phyloP scores from a whole-genome alignment of 805 yeast genomes.

The Cyberlindnera euphorbiae region DNA sequence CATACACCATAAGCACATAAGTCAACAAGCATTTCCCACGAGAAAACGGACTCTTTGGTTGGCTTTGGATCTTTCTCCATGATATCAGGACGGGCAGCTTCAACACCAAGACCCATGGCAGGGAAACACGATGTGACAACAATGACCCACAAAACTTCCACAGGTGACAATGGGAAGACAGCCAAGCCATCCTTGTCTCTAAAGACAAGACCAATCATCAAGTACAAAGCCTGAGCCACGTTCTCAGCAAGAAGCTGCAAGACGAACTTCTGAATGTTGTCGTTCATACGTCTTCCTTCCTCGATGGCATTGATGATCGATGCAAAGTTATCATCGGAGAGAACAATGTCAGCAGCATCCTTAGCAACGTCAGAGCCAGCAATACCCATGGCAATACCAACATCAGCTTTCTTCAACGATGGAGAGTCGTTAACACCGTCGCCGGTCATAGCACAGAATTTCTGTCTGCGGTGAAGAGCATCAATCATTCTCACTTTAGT shows the following conservation, averaged over 20 bases:
- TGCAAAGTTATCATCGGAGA: conserved; percentile 74
- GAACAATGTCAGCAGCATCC: conserved; percentile 73
- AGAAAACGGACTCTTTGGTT: conserved; percentile 50
- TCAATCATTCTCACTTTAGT: conserved; percentile 80
- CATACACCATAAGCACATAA: conserved; percentile 68
- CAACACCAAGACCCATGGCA: conserved; percentile 77
- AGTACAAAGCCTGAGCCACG: conserved; percentile 63
- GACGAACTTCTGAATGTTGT: conserved; percentile 73
- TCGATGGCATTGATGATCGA: conserved; percentile 74
- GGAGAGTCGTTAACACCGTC: conserved; percentile 86
- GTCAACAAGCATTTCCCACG: conserved; percentile 62
- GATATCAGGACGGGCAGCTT: conserved; percentile 57
- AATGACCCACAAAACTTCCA: conserved; percentile 75
- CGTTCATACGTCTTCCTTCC: conserved; percentile 77
- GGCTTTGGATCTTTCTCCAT: conserved; percentile 63
- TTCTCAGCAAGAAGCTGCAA: conserved; percentile 69
- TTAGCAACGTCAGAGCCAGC: conserved; percentile 84
- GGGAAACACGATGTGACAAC: conserved; percentile 79
- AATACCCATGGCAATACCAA: conserved; percentile 82
- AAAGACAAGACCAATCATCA: conserved; percentile 71
- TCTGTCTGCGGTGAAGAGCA: conserved; percentile 58
- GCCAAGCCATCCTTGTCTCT: conserved; percentile 58
- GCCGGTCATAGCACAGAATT: conserved; percentile 77
- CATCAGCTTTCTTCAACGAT: conserved; percentile 68
- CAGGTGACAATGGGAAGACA: conserved; percentile 79